Percentiles rank a stretch among this genome's conserved stretches.
Conservation (phyloP, 2,329 filamentous ascomycete genomes). For the Pseudogymnoascus sp. region DNA sequence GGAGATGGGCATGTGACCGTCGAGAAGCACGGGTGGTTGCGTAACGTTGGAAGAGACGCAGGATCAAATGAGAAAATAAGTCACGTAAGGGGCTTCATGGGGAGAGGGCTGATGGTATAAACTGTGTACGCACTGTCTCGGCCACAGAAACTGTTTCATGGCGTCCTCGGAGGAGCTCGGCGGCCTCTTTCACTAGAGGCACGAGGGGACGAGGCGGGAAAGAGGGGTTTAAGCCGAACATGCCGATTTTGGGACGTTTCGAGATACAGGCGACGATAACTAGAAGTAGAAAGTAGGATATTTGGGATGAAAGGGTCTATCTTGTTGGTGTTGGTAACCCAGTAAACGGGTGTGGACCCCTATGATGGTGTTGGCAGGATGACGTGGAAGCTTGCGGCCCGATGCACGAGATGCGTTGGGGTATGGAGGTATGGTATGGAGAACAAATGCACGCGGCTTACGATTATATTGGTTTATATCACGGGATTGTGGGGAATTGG, state of each 20-base stretch:
- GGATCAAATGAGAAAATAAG: neutral
- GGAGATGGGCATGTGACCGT: neutral
- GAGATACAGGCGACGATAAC: neutral
- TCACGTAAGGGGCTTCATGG: neutral
- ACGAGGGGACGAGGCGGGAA: neutral
- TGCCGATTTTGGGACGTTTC: neutral
- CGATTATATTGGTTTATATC: conserved; percentile 2
- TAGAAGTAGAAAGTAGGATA: neutral
- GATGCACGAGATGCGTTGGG: neutral
- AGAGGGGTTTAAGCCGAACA: neutral
- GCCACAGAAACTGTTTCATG: conserved; percentile 51
- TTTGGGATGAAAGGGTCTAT: neutral
- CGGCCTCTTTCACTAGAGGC: conserved; percentile 36
- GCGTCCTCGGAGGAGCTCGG: conserved; percentile 43
- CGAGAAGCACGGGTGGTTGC: neutral
- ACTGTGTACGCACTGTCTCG: conserved; percentile 41
- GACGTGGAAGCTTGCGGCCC: conserved; percentile 2
- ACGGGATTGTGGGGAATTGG: neutral
- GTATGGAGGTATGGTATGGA: neutral
- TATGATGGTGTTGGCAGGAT: neutral
- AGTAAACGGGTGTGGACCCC: neutral
- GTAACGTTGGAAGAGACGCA: neutral
- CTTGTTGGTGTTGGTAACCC: neutral
- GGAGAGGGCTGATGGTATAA: conserved; percentile 3
- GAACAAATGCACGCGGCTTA: neutral